phyloP scores from a whole-genome alignment of 1,284 basidiomycete species.

The Tremellales sp. region DNA sequence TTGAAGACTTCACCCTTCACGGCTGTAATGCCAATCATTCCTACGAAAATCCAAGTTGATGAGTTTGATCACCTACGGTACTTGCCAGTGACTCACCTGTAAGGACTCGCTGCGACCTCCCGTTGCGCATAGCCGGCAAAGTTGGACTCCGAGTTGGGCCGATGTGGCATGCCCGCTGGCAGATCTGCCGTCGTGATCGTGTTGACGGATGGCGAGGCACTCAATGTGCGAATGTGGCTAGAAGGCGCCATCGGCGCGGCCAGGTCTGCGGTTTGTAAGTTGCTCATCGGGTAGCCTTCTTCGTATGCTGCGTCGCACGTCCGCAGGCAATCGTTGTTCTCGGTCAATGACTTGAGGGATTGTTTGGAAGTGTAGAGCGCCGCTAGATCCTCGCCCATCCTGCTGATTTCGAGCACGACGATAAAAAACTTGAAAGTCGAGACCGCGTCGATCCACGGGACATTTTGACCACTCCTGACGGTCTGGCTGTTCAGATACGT shows the following conservation, averaged over 20 bases:
- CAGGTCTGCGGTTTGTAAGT: conserved; percentile 24
- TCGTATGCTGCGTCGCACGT: conserved; percentile 24
- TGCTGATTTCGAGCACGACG: too few species aligned
- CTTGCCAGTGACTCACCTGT: conserved; percentile 5
- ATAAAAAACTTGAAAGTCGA: too few species aligned
- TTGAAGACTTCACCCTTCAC: too few species aligned
- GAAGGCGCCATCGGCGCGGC: conserved; percentile 16
- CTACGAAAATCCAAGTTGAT: neutral
- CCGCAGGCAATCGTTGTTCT: too few species aligned
- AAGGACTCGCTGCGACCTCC: conserved; percentile 4
- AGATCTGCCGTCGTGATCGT: conserved; percentile 45
- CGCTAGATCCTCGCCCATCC: too few species aligned
- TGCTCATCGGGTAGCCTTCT: conserved; percentile 22
- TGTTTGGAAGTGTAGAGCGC: too few species aligned
- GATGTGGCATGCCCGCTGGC: conserved; percentile 19
- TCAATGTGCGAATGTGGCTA: conserved; percentile 19
- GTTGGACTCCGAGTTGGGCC: neutral
- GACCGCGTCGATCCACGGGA: too few species aligned
- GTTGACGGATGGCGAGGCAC: conserved; percentile 23
- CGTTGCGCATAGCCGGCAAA: conserved; percentile 11
- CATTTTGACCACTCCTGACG: too few species aligned
- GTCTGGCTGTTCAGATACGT: too few species aligned
- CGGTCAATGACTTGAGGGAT: too few species aligned
- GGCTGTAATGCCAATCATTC: too few species aligned
- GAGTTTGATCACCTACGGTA: neutral